A percentile compares a stretch with the other conserved stretches of the same genome.
Evolutionary conservation across 305 asterid species (phyloP).

Genomic region (Salvia sclarea): DNA sequence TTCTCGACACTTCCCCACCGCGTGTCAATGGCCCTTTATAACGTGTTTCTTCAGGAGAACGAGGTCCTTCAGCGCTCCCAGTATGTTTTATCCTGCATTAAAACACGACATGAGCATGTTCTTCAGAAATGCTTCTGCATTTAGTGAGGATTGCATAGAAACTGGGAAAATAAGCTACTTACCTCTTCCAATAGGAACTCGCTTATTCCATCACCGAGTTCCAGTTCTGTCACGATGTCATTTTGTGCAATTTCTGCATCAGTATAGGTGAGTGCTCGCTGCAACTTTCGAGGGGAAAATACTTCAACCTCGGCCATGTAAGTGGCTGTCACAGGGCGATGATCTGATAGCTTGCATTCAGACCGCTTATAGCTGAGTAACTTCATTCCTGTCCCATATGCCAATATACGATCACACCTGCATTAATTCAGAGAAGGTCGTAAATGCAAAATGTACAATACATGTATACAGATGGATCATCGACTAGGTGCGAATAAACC

Average conservation of each 20-base stretch:
- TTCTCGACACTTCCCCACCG: background rate
- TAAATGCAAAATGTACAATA: slow-evolving; percentile 7
- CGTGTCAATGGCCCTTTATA: background rate
- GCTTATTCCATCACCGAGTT: slow-evolving; percentile 39
- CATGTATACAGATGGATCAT: no score
- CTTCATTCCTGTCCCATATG: slow-evolving; percentile 76
- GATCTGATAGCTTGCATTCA: slow-evolving; percentile 81
- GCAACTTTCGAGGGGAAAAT: slow-evolving; percentile 79
- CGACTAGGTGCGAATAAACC: no score
- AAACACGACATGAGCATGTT: slow-evolving; percentile 14
- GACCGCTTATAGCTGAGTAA: slow-evolving; percentile 65
- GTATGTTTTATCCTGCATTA: slow-evolving; percentile 45
- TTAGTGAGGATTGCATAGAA: background rate
- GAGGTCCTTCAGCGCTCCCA: slow-evolving; percentile 29
- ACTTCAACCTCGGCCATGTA: slow-evolving; percentile 83
- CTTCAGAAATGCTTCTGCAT: background rate
- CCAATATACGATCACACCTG: slow-evolving; percentile 95
- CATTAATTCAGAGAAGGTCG: slow-evolving; percentile 7
- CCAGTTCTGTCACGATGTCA: slow-evolving; percentile 47
- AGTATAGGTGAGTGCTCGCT: slow-evolving; percentile 81
- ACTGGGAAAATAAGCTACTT: slow-evolving; percentile 34
- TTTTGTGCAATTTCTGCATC: slow-evolving; percentile 81
- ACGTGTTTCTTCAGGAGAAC: background rate
- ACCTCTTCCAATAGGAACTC: slow-evolving; percentile 52
- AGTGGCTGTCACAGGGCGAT: slow-evolving; percentile 85